Base-by-base conservation (phyloP, 2,329 filamentous ascomycete genomes). In the Trichoderma hamatum region DNA sequence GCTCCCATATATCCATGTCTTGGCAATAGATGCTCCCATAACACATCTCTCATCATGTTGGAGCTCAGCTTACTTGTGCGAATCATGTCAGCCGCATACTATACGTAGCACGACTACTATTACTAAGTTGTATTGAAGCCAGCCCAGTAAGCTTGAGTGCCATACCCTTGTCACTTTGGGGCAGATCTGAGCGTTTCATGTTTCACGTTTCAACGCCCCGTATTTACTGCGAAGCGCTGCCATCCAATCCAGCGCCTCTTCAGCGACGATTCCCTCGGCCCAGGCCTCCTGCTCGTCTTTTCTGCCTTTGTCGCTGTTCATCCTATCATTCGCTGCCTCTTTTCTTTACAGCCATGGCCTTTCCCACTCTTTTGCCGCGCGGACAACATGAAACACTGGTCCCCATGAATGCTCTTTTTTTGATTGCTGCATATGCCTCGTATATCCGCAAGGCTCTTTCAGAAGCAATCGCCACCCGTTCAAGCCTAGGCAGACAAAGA, bases 161-260 rank as follows among this genome's bases (percentile, higher is more conserved):
- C n/a, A 49, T n/a, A 46, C 63, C 54, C 63, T n/a, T 49, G 62
- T 65, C 62, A 13, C 9, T 39, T 43, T n/a, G n/a, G 46, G 30
- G 46, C 26, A 32, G 54, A 59, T 49, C 54, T 49, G 34, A 21
- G 28, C 32, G 63, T 67, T 67, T 67, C 63, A 59, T 14, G n/a
- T 58, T 58, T 58, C 55, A 58, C 21, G 55, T 43, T 59, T 43
- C 34, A 16, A 19, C 28, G 10, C 39, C 63, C 63, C 54, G 63
- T 67, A 56, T 49, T 58, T 49, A 13, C 36, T 9, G 26, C 24
- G 11, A 55, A 65, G 62, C 62, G 63, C 52, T 58, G 63, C 54
- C 63, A 58, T 32, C 52, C 63, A 66, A 30, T 58, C 52, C 36
- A 49, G 34, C 26, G 28, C 34, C n/a, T 58, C 30, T 6, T 30